Conservation (phyloP, 2,329 filamentous ascomycete genomes). For the Colletotrichum tabaci region DNA sequence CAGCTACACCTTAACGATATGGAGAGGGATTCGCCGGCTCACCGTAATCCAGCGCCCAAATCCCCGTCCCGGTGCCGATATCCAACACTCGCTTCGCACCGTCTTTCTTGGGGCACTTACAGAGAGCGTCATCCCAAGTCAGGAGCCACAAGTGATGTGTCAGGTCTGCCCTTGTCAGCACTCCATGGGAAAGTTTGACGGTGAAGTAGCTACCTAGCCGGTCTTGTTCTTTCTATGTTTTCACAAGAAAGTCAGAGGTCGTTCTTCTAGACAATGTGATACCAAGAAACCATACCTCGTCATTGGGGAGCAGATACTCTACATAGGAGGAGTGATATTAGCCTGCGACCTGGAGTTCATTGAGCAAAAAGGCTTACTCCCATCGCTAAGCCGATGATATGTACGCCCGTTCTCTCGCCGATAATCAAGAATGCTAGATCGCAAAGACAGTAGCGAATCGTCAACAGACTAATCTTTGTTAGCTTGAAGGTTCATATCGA, state of each 20-base stretch:
- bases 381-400: slow-evolving; percentile 42
- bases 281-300: neutral
- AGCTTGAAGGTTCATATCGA: no score
- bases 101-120: slow-evolving; percentile 36
- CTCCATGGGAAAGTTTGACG: rapidly evolving
- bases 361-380: neutral
- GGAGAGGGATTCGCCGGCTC: slow-evolving; percentile 44
- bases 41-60: slow-evolving; percentile 57
- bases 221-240: slow-evolving; percentile 23
- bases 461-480: neutral
- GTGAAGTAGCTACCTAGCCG: slow-evolving; percentile 13
- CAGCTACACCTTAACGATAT: neutral
- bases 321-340: neutral
- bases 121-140: slow-evolving; percentile 48
- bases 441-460: neutral
- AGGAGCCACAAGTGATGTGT: slow-evolving; percentile 68
- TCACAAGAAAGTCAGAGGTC: neutral
- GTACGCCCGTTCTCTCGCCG: slow-evolving; percentile 37
- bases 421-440: slow-evolving; percentile 19
- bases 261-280: neutral
- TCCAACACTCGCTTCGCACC: slow-evolving; percentile 44
- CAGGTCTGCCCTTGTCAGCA: slow-evolving; percentile 53
- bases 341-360: no score
- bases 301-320: slow-evolving; percentile 41
- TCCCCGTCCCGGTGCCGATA: slow-evolving; percentile 48